Evolutionary conservation across 2,329 filamentous ascomycete species (phyloP), one percentile per base, ranked within the genome.

Genomic region (Coleophoma cylindrospora): DNA sequence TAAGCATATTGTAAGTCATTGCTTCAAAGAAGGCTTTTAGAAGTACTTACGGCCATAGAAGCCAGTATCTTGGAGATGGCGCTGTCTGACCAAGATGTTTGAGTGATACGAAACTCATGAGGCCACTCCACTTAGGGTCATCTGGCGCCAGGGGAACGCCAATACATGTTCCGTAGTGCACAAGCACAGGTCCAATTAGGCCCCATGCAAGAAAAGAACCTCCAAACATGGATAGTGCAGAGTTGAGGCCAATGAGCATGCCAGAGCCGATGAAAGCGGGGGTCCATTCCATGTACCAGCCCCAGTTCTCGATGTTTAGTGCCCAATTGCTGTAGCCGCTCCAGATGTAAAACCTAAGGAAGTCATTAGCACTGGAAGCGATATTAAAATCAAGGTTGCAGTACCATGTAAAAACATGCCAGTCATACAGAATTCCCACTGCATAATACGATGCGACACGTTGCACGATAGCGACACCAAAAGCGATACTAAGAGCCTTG

Each of bases 361-460:
- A 27, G 27, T 7, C 2, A 27, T 27, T 10, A 27, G 27, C 9
- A 73, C 73, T 67, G 54, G 69, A 71, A 38, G 70, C 53, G 51
- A 32, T 61, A 53, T 50, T 11, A 43, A 38, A 27, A 47, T 48
- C 32, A 32, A 50, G 27, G 2, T 27, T 27, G 27, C 9, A 8
- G 47, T 46, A 48, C 70, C 71, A 74, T 19, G 71, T 74, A 54
- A 77, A 76, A 53, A 74, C 64, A 54, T 77, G 76, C 76, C 77
- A 80, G 62, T 80, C 77, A 71, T 79, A 82, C 6, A 84, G 67
- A 50, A 83, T 78, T 15, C 81, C 81, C 13, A 75, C 67, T 27
- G 77, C 77, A 57, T 84, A 84, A 52, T 83, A 75, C 0, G 77
- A 78, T 8, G 75, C 74, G 12, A 83, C 74, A 51, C 81, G 76